These are phyloP conservation scores for Aciculosporium take DNA, from an alignment of 2,329 filamentous ascomycete genomes.

Conservation along the genomic window DNA sequence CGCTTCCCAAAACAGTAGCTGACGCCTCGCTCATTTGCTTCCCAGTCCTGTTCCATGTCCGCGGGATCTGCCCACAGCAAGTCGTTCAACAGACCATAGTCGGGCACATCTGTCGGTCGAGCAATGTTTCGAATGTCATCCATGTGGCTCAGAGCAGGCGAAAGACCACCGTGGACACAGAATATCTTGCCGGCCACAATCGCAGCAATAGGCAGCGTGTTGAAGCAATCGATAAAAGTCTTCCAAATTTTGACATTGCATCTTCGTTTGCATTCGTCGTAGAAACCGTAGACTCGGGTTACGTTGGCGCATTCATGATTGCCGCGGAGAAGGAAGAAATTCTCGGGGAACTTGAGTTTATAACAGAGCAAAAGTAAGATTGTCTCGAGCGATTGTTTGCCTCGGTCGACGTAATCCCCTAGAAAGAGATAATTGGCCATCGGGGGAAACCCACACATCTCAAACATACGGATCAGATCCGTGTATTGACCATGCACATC, in stretches of 20 bases:
- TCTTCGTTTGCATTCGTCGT: conserved; percentile 92
- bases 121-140: conserved; percentile 95
- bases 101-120: conserved; percentile 88
- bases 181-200: conserved; percentile 97
- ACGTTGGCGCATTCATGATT: conserved; percentile 97
- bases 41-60: conserved; percentile 97
- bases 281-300: conserved; percentile 91
- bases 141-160: conserved; percentile 87
- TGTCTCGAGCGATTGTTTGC: conserved; percentile 90
- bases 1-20: conserved; percentile 98
- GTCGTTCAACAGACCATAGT: conserved; percentile 91
- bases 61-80: conserved; percentile 94
- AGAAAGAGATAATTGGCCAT: conserved; percentile 86
- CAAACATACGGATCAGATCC: conserved; percentile 89
- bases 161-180: conserved; percentile 89
- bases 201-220: conserved; percentile 86
- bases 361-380: conserved; percentile 88
- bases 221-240: conserved; percentile 93
- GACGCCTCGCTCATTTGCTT: conserved; percentile 90
- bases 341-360: conserved; percentile 93
- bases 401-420: conserved; percentile 90
- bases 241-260: conserved; percentile 98
- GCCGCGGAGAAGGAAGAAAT: conserved; percentile 87
- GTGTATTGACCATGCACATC: conserved; percentile 96
- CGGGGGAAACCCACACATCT: conserved; percentile 95